These are phyloP conservation scores for Lachnum nothofagi DNA, from an alignment of 2,329 filamentous ascomycete genomes.

Conservation along the genomic window DNA sequence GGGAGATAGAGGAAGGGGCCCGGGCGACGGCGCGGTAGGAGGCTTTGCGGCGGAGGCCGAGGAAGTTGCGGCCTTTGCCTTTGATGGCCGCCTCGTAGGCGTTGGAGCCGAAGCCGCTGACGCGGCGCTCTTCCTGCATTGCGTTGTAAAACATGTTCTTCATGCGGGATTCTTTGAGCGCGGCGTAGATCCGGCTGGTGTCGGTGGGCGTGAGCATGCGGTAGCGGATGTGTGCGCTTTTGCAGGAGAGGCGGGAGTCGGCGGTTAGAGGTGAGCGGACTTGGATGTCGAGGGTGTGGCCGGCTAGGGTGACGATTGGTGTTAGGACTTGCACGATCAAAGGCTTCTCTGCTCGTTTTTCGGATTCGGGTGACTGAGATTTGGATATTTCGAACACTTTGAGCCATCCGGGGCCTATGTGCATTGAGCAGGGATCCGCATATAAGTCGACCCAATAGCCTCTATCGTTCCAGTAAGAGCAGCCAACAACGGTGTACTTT, in stretches of 20 bases:
- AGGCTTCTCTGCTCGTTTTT: slow-evolving; percentile 32
- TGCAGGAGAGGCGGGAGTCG: slow-evolving; percentile 63
- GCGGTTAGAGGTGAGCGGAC: slow-evolving; percentile 79
- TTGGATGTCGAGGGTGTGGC: slow-evolving; percentile 88
- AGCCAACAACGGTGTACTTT: slow-evolving; percentile 46
- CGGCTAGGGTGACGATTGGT: slow-evolving; percentile 83
- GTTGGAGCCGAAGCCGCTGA: slow-evolving; percentile 61
- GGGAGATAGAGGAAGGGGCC: slow-evolving; percentile 48
- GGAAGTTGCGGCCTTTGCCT: slow-evolving; percentile 43
- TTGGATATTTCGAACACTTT: slow-evolving; percentile 48
- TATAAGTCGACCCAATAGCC: slow-evolving; percentile 57
- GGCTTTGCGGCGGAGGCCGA: slow-evolving; percentile 54
- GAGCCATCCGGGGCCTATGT: slow-evolving; percentile 54
- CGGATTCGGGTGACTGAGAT: slow-evolving; percentile 32
- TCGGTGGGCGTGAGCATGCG: slow-evolving; percentile 71
- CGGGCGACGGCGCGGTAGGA: slow-evolving; percentile 59
- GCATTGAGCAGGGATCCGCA: slow-evolving; percentile 48
- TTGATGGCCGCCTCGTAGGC: slow-evolving; percentile 39
- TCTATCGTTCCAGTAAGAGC: slow-evolving; percentile 59
- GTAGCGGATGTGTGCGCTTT: slow-evolving; percentile 71
- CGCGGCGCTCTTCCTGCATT: slow-evolving; percentile 61
- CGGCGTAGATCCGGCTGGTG: slow-evolving; percentile 74
- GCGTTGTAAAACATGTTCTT: slow-evolving; percentile 85
- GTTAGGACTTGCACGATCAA: slow-evolving; percentile 77
- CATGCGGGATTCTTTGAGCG: slow-evolving; percentile 83